A percentile compares a stretch with the other conserved stretches of the same genome.
phyloP scores from a whole-genome alignment of 2,329 filamentous ascomycete species.

The Myriosclerotinia curreyana region DNA sequence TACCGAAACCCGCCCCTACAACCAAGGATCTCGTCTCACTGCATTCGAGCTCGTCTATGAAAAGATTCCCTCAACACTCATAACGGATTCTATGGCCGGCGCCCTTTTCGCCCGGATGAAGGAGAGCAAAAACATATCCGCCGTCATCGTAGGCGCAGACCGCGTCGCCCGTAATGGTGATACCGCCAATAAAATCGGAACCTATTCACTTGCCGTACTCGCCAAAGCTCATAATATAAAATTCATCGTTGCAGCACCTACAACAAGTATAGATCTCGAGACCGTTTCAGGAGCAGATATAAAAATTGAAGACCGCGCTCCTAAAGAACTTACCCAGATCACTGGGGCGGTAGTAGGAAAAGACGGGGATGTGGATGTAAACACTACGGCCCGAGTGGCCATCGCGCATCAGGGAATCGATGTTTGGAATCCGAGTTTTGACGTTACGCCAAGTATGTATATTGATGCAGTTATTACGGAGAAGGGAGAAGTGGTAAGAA shows the following conservation, averaged over 20 bases:
- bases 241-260: conserved; percentile 91
- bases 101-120: conserved; percentile 69
- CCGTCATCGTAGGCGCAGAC: conserved; percentile 92
- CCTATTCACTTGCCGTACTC: conserved; percentile 87
- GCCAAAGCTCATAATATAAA: conserved; percentile 85
- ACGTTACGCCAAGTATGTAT: conserved; percentile 82
- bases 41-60: conserved; percentile 97
- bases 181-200: conserved; percentile 98
- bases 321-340: conserved; percentile 79
- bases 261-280: conserved; percentile 85
- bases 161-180: conserved; percentile 95
- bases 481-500: conserved; percentile 80
- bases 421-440: conserved; percentile 97
- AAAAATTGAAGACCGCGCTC: conserved; percentile 82
- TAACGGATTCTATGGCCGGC: conserved; percentile 96
- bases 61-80: conserved; percentile 81
- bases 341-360: conserved; percentile 69
- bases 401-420: conserved; percentile 73
- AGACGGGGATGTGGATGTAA: conserved; percentile 61
- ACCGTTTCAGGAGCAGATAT: conserved; percentile 78
- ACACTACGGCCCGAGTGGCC: conserved; percentile 66
- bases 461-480: conserved; percentile 97
- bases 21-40: conserved; percentile 91
- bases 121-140: conserved; percentile 65
- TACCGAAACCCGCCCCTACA: conserved; percentile 95